Base-by-base conservation (phyloP, 1,139 yeast species). In the Suhomyces bolitotheri region DNA sequence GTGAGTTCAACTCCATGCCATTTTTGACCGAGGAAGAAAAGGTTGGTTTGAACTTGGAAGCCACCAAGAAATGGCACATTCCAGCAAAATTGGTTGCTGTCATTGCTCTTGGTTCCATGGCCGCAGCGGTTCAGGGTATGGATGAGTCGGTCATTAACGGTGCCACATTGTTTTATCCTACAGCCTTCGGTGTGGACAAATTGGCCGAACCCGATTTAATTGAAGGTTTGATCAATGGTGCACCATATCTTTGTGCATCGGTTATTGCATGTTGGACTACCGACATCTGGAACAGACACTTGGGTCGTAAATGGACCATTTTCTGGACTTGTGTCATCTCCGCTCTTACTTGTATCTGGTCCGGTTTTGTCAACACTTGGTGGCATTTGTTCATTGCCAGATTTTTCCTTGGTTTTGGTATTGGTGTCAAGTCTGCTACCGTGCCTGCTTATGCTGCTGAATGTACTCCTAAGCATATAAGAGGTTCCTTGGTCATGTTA, bases 51-150 rank as follows among this genome's bases (percentile, higher is more conserved):
- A 63, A 76, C 41, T 80, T 73, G 46, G 72, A 67, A 40, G 72
- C 78, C 25, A 83, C 84, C 40, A 78, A 81, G 29, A 75, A 67
- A 61, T 82, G 88, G 87, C 66, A 69, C 36, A 68, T 81, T 32
- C 90, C 95, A 0, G 45, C 47, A 19, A 76, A 76, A 41, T 66
- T 87, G 50, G 62, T 80, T 46, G 76, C 72, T 44, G 79, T 86
- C 34, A 76, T 84, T 38, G 73, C 85, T 11, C 75, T 86, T 55
- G 83, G 90, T 26, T 83, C 95, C 3, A 76, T 86, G 80, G 88
- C 92, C 35, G 96, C 96, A 12, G 86, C 90, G 7, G 90, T 88
- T 22, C 95, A 87, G 58, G 96, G 96, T 51, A 86, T 87, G 88
- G 96, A 87, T 58, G 95, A 87, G 59, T 74, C 94, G 2, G 95